A percentile compares a stretch with the other conserved stretches of the same genome.
These are phyloP conservation scores for Vachellia collinsii DNA, from an alignment of 306 rosid species.

Conservation along the genomic window DNA sequence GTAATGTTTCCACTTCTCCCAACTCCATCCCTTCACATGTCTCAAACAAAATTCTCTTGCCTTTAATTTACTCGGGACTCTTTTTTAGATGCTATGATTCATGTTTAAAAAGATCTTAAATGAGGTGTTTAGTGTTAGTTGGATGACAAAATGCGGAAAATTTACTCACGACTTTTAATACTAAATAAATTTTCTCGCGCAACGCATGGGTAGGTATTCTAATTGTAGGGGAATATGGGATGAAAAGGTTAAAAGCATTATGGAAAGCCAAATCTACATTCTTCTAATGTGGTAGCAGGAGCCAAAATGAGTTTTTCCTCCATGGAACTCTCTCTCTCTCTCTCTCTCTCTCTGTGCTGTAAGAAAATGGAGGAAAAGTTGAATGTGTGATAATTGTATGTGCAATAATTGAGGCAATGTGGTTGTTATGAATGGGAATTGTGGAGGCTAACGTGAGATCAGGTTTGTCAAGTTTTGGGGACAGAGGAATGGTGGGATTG, in stretches of 20 bases:
- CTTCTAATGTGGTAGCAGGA: not conserved
- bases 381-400: slow-evolving; percentile 17
- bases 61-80: not conserved
- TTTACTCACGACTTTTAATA: not conserved
- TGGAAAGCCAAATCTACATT: not conserved
- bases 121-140: too few relatives aligned
- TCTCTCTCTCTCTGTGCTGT: not conserved
- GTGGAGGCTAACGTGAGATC: slow-evolving; percentile 13
- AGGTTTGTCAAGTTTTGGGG: slow-evolving; percentile 10
- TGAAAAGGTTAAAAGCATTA: not conserved
- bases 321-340: not conserved
- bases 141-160: too few relatives aligned
- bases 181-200: not conserved
- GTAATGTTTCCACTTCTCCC: not conserved
- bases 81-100: too few relatives aligned
- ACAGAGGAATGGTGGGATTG: not conserved
- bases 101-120: too few relatives aligned
- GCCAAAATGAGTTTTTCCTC: not conserved
- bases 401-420: slow-evolving; percentile 26
- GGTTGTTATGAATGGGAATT: slow-evolving; percentile 27
- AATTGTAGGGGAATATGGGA: not conserved
- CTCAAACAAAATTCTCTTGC: not conserved
- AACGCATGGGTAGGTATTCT: not conserved
- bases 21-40: not conserved
- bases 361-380: not conserved